Percentiles rank a stretch among this genome's conserved stretches.
Conservation (phyloP, 2,329 filamentous ascomycete genomes). For the Epichloe hybrida region DNA sequence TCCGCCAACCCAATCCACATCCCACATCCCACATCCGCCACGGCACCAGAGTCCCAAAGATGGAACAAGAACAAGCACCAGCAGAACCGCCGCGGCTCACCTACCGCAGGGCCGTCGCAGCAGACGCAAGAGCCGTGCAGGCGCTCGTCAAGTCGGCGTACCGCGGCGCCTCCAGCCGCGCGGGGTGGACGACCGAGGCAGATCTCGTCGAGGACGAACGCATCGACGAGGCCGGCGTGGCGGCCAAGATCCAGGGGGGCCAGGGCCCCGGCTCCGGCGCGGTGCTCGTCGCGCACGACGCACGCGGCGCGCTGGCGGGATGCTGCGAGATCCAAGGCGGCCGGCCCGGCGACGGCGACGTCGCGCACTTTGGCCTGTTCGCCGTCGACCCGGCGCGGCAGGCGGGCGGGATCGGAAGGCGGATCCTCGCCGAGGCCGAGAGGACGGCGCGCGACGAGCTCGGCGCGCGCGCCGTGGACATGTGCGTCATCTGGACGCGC, state of each 20-base stretch:
- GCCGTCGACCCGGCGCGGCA: slow-evolving; percentile 30
- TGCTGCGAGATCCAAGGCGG: slow-evolving; percentile 29
- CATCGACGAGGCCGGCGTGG: slow-evolving; percentile 24
- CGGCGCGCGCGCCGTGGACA: slow-evolving; percentile 24
- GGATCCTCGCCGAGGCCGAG: slow-evolving; percentile 29
- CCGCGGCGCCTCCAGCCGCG: slow-evolving; percentile 25
- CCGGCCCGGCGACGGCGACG: slow-evolving; percentile 6
- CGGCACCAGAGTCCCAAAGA: neutral
- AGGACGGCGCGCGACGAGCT: slow-evolving; percentile 19
- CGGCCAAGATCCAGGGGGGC: slow-evolving; percentile 28
- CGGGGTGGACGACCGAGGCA: slow-evolving; percentile 36
- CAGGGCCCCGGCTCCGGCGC: slow-evolving; percentile 21
- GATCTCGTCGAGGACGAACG: slow-evolving; percentile 29
- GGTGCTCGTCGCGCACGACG: too few species aligned
- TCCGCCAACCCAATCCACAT: too few species aligned
- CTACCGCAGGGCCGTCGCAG: slow-evolving; percentile 21
- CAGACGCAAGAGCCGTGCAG: slow-evolving; percentile 20
- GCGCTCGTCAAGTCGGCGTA: slow-evolving; percentile 30
- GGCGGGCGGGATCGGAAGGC: slow-evolving; percentile 28
- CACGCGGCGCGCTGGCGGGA: slow-evolving; percentile 20
- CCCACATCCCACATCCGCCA: too few species aligned
- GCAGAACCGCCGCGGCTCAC: slow-evolving; percentile 13
- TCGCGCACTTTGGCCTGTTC: slow-evolving; percentile 33
- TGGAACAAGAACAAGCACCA: neutral
- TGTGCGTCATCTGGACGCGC: slow-evolving; percentile 30